phyloP scores from a whole-genome alignment of 2,329 filamentous ascomycete genomes.

The Paracoccidioides brasiliensis region DNA sequence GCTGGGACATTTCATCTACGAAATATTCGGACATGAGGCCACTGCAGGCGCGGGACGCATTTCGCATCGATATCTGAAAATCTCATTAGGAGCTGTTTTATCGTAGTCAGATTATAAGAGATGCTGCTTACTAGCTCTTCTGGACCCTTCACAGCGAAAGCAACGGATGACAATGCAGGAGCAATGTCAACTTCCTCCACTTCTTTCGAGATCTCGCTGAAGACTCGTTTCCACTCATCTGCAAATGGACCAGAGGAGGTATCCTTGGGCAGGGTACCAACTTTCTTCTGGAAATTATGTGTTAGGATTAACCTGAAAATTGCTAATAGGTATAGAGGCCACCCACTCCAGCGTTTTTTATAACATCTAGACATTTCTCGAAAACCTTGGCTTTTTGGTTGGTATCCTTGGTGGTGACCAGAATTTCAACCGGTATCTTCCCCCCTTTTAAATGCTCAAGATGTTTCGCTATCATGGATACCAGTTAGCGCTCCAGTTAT shows the following conservation, averaged over 20 bases:
- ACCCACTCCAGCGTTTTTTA: constrained; percentile 76
- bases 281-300: constrained; percentile 55
- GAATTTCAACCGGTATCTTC: constrained; percentile 81
- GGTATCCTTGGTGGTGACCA: constrained; percentile 82
- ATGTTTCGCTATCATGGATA: constrained; percentile 58
- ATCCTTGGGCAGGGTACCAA: constrained; percentile 77
- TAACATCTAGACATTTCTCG: constrained; percentile 65
- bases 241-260: constrained; percentile 75
- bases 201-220: constrained; percentile 66
- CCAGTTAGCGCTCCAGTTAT: background rate
- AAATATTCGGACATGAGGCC: constrained; percentile 94
- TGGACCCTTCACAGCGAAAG: constrained; percentile 89
- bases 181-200: constrained; percentile 80
- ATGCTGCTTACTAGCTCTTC: constrained; percentile 55
- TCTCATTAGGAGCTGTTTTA: constrained; percentile 8
- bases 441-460: constrained; percentile 83
- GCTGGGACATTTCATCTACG: constrained; percentile 92
- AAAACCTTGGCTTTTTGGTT: constrained; percentile 88
- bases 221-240: constrained; percentile 88
- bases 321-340: constrained; percentile 2
- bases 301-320: background rate
- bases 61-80: constrained; percentile 70
- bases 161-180: constrained; percentile 64
- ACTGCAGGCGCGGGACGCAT: constrained; percentile 85
- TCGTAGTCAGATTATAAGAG: constrained; percentile 2